Evolutionary conservation across 768 basidiomycete genomes (phyloP), one percentile per base, ranked within the genome.

Genomic region (Trametopsis cervina): DNA sequence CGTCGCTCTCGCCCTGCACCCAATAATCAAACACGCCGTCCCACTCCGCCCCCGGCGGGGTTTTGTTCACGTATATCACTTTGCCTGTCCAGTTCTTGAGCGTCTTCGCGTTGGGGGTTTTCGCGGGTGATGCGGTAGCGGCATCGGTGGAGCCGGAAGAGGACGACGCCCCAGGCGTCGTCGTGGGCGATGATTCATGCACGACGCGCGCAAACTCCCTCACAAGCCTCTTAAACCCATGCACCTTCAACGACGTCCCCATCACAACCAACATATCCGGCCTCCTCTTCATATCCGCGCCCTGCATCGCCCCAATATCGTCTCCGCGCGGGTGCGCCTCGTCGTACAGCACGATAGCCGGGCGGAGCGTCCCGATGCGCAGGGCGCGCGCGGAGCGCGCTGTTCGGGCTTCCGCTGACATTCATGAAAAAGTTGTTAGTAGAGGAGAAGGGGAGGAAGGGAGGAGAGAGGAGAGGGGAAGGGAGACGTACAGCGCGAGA

Each of bases 161-260:
- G 37, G 56, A 54, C 23, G 69, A 56, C 15, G 64, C 58, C 6
- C 68, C 58, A 2, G 57, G 54, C 10, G 69, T 60, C 2, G 69
- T 63, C n/a, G n/a, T n/a, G n/a, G n/a, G n/a, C n/a, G n/a, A n/a
- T n/a, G n/a, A n/a, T 13, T 77, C 70, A 58, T 89, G 92, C 4
- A 96, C 83, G n/a, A 73, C 74, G 56, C 78, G 81, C 4, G 93
- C 90, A 52, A 98, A 96, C 44, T 95, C 91, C 66, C 92, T 96
- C 43, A 96, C 92, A 24, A 97, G 77, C 59, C 83, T 87, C 69
- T 90, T 92, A 46, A 97, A 70, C 12, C 94, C 95, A 55, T 96
- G 93, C 9, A 98, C 96, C 65, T 95, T 95, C 49, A 99, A 74
- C 15, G 89, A 92, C 13, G 96, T 99, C 20, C 95, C 95, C 89